Conservation (phyloP, 2,329 filamentous ascomycete species). For the Colletotrichum sojae region DNA sequence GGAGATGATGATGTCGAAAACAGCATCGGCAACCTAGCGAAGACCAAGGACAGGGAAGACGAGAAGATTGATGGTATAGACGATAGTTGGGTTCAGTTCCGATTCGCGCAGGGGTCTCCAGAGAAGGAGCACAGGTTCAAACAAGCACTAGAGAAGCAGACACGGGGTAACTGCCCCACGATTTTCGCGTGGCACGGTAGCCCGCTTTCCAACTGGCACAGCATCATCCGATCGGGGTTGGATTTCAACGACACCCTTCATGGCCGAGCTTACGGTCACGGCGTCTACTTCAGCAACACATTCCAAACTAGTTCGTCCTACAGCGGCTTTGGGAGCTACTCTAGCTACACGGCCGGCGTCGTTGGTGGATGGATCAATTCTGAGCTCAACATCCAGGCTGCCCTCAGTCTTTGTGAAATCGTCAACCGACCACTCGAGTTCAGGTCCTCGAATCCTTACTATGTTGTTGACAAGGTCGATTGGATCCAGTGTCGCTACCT, state of each 20-base stretch:
- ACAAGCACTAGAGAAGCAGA: slow-evolving; percentile 68
- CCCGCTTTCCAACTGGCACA: slow-evolving; percentile 84
- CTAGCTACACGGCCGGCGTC: neutral
- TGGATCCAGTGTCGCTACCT: slow-evolving; percentile 95
- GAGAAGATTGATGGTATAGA: slow-evolving; percentile 75
- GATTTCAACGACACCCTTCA: slow-evolving; percentile 75
- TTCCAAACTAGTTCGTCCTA: slow-evolving; percentile 72
- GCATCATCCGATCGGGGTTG: slow-evolving; percentile 86
- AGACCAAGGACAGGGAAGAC: slow-evolving; percentile 44
- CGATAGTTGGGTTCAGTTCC: slow-evolving; percentile 80
- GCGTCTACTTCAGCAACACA: slow-evolving; percentile 82
- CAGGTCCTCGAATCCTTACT: slow-evolving; percentile 67
- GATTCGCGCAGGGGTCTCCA: slow-evolving; percentile 88
- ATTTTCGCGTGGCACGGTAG: slow-evolving; percentile 93
- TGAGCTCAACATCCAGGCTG: slow-evolving; percentile 68
- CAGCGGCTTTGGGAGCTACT: neutral
- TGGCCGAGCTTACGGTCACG: slow-evolving; percentile 82
- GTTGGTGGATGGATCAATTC: slow-evolving; percentile 74
- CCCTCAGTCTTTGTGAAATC: slow-evolving; percentile 86
- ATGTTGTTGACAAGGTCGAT: slow-evolving; percentile 81
- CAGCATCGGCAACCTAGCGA: neutral
- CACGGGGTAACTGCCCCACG: slow-evolving; percentile 68
- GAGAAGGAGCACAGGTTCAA: slow-evolving; percentile 87
- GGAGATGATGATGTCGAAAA: slow-evolving; percentile 39
- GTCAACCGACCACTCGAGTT: slow-evolving; percentile 81